Evolutionary conservation across 2,329 filamentous ascomycete species (phyloP), one percentile per base, ranked within the genome.

Genomic region (Sporothrix variecibatus): DNA sequence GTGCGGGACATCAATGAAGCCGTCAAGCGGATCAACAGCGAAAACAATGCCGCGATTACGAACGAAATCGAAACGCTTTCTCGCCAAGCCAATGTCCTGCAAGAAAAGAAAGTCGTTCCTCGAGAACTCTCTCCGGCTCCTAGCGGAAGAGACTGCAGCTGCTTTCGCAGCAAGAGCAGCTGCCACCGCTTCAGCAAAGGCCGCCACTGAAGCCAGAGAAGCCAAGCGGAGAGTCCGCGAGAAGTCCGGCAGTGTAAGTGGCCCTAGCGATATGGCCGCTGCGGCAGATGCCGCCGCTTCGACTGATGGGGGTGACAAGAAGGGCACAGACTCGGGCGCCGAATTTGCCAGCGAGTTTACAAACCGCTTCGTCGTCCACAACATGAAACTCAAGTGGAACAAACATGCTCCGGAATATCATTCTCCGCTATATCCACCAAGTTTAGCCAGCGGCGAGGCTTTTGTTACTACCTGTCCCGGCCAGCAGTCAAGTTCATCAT

Each of bases 361-460:
- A 81, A 99, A 99, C 80, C 93, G 96, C 1, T 99, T 99, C 84
- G 95, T 98, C 78, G 93, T 99, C 71, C 96, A 99, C 85, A 99
- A 99, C 79, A 89, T 97, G 81, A 96, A 99, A 80, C 85, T 99
- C 74, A 99, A 99, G 82, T 99, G 96, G 96, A 98, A 97, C 84
- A 99, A 99, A 99, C 79, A 90, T 95, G 12, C 84, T 99, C 51
- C 91, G 96, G 75, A 98, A 99, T 80, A 98, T 98, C 79, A 96
- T 99, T 69, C 88, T 99, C 56, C 93, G 96, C 31, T 99, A 99
- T 81, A 97, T 96, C 76, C 96, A 99, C 80, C 96, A 99, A 85
- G 96, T 97, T 97, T 79, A 94, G 95, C 81, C 97, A 99, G 83
- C 90, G 96, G 71, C 91, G 96, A 78, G 97, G 96, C 71, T 98